phyloP scores from a whole-genome alignment of 495 filamentous ascomycete species.

The Delitschia confertaspora region DNA sequence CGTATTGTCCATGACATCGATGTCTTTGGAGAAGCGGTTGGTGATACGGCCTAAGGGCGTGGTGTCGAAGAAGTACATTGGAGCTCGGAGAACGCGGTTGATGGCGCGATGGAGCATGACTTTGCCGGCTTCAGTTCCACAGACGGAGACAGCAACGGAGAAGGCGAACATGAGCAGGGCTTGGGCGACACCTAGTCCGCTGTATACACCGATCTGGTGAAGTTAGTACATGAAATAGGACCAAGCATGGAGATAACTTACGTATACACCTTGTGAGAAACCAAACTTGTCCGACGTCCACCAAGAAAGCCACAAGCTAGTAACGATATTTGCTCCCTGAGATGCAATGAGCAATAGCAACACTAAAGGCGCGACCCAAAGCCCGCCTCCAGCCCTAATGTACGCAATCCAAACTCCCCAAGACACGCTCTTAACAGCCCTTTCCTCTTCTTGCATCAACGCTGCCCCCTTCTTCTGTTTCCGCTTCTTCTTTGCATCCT shows the following conservation, averaged over 20 bases:
- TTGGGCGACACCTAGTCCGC: slow-evolving; percentile 61
- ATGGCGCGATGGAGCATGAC: slow-evolving; percentile 80
- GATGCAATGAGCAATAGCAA: slow-evolving; percentile 57
- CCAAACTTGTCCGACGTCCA: slow-evolving; percentile 74
- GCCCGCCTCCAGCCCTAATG: slow-evolving; percentile 64
- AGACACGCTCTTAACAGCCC: slow-evolving; percentile 68
- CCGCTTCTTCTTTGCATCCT: slow-evolving; percentile 48
- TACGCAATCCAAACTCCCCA: slow-evolving; percentile 80
- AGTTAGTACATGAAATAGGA: slow-evolving; percentile 21
- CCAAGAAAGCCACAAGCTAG: slow-evolving; percentile 84
- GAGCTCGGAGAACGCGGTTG: slow-evolving; percentile 69
- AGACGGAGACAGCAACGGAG: slow-evolving; percentile 58
- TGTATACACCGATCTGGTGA: slow-evolving; percentile 67
- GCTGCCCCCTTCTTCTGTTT: slow-evolving; percentile 46
- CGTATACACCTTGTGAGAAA: slow-evolving; percentile 57
- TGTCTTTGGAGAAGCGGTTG: slow-evolving; percentile 92
- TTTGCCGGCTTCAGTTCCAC: slow-evolving; percentile 71
- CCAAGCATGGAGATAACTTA: too few relatives aligned
- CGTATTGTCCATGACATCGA: slow-evolving; percentile 92
- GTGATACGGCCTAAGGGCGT: slow-evolving; percentile 94
- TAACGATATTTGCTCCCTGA: slow-evolving; percentile 76
- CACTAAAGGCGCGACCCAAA: slow-evolving; percentile 59
- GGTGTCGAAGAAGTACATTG: slow-evolving; percentile 97
- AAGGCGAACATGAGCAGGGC: slow-evolving; percentile 73
- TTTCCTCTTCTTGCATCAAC: slow-evolving; percentile 88